Conservation (phyloP, 768 basidiomycete species). For the Erythrobasidium yunnanense region DNA sequence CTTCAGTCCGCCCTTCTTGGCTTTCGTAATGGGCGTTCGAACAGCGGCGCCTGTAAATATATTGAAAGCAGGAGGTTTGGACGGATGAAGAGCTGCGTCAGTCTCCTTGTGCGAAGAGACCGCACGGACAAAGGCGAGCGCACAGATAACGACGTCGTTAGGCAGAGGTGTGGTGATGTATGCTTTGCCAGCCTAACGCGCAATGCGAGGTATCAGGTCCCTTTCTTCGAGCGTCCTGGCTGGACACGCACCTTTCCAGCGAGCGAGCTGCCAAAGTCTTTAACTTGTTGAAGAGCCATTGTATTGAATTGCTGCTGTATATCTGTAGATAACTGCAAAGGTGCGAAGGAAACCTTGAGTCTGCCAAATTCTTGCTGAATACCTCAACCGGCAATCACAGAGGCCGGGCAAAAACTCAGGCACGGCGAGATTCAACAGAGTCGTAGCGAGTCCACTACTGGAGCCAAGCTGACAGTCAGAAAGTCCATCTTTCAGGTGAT, state of each 20-base stretch:
- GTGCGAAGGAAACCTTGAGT: not conserved
- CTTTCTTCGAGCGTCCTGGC: not conserved
- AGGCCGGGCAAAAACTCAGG: no score
- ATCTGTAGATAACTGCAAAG: not conserved
- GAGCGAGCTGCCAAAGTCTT: conserved; percentile 5
- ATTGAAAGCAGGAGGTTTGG: conserved; percentile 49
- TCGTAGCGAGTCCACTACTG: no score
- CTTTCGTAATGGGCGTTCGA: conserved; percentile 73
- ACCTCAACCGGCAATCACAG: no score
- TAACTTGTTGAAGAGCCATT: conserved; percentile 4
- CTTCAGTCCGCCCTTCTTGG: conserved; percentile 84
- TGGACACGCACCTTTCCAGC: conserved; percentile 15
- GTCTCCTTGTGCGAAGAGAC: not conserved
- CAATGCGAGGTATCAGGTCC: not conserved
- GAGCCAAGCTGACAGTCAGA: not conserved
- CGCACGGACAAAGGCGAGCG: conserved; percentile 36
- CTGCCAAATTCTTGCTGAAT: no score
- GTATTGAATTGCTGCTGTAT: not conserved
- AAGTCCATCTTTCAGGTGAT: not conserved
- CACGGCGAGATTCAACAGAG: no score
- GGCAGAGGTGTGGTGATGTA: not conserved
- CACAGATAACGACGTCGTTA: conserved; percentile 8
- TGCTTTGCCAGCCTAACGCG: conserved; percentile 6
- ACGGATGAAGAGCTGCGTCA: not conserved
- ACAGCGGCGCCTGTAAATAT: conserved; percentile 65